Conservation (phyloP, 1,284 basidiomycete species). For the Cerrena zonata region DNA sequence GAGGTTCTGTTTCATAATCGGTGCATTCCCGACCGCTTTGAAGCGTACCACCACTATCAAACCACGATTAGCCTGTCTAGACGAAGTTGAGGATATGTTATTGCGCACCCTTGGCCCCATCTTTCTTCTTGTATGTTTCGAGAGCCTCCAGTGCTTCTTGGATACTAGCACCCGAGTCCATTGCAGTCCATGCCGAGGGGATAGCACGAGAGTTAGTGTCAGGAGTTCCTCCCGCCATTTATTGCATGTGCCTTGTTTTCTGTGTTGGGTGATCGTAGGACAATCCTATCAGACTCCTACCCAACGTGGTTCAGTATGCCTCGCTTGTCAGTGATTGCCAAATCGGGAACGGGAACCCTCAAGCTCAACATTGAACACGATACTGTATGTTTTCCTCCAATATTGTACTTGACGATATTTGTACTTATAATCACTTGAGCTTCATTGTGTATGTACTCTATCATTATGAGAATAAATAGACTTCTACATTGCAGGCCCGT, state of each 20-base stretch:
- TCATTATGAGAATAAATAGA: too few relatives aligned
- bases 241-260: not conserved
- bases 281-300: not conserved
- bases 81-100: not conserved
- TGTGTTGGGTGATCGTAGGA: not conserved
- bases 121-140: slow-evolving; percentile 80
- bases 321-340: too few relatives aligned
- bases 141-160: slow-evolving; percentile 64
- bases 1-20: slow-evolving; percentile 97
- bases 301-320: too few relatives aligned
- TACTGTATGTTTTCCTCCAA: too few relatives aligned
- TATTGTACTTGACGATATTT: too few relatives aligned
- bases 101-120: slow-evolving; percentile 68
- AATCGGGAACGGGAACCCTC: too few relatives aligned
- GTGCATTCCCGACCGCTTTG: slow-evolving; percentile 97
- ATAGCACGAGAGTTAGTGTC: slow-evolving; percentile 36
- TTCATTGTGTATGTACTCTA: too few relatives aligned
- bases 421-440: too few relatives aligned
- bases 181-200: slow-evolving; percentile 40
- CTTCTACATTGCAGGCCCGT: too few relatives aligned
- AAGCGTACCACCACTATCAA: slow-evolving; percentile 82
- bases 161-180: slow-evolving; percentile 38
- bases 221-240: slow-evolving; percentile 28
- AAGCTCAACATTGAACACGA: too few relatives aligned
- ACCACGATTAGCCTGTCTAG: not conserved